Evolutionary conservation across 2,329 filamentous ascomycete species (phyloP).

Genomic region (Exophiala sp.): DNA sequence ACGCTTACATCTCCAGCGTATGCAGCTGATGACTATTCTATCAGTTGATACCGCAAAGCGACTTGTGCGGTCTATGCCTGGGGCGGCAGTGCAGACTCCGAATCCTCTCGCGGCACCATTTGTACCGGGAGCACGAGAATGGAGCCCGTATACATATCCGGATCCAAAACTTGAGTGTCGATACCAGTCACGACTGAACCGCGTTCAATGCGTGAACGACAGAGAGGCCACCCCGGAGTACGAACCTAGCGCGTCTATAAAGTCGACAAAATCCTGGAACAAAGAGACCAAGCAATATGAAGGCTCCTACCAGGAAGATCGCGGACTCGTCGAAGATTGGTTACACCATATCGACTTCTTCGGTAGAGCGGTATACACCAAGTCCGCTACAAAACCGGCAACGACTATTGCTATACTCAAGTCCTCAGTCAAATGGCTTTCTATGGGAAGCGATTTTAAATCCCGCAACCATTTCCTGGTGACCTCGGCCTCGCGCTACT

Average conservation of each 20-base stretch:
- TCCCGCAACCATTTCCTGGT: conserved; percentile 7
- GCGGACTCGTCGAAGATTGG: background rate
- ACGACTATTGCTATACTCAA: conserved; percentile 19
- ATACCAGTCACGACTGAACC: background rate
- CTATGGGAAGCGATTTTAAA: conserved; percentile 3
- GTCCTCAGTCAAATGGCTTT: conserved; percentile 8
- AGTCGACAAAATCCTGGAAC: background rate
- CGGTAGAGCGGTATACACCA: conserved; percentile 8
- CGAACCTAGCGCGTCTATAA: background rate
- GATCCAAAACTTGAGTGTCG: background rate
- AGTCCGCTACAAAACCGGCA: conserved; percentile 16
- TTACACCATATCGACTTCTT: conserved; percentile 22
- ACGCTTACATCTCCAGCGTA: too few species aligned
- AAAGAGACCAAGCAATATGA: background rate
- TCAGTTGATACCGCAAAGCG: too few species aligned
- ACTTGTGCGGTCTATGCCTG: background rate
- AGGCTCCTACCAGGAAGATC: background rate
- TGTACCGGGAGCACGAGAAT: background rate
- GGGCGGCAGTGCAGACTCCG: background rate
- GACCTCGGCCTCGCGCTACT: conserved; percentile 6
- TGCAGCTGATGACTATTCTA: too few species aligned
- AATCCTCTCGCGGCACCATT: background rate
- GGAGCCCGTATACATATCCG: background rate
- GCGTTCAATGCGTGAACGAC: background rate
- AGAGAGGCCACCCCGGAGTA: background rate